phyloP scores from a whole-genome alignment of 805 yeast genomes.

The Sugiyamaella marilandica region DNA sequence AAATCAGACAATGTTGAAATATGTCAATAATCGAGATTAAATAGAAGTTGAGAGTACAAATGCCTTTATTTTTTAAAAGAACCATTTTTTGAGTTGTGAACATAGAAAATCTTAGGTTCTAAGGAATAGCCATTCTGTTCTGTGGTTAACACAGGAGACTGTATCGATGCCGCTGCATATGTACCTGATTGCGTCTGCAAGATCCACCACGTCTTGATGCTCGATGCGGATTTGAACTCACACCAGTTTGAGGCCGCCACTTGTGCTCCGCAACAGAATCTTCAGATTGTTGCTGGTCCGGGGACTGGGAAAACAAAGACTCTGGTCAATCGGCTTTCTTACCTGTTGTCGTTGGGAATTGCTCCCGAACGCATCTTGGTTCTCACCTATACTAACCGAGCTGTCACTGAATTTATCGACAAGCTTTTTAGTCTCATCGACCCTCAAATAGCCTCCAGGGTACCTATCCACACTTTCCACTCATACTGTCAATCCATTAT shows the following conservation, averaged over 20 bases:
- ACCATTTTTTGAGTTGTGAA: no score
- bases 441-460: slow-evolving; percentile 34
- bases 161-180: not conserved
- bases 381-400: slow-evolving; percentile 90
- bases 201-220: not conserved
- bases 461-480: slow-evolving; percentile 86
- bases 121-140: not conserved
- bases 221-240: slow-evolving; percentile 9
- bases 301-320: slow-evolving; percentile 82
- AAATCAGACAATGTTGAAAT: no score
- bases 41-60: no score
- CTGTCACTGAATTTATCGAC: slow-evolving; percentile 76
- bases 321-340: slow-evolving; percentile 70
- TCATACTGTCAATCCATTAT: slow-evolving; percentile 66
- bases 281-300: slow-evolving; percentile 60
- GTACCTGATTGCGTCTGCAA: not conserved
- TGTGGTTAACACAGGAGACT: not conserved
- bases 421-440: slow-evolving; percentile 40
- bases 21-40: no score
- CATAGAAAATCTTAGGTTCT: no score
- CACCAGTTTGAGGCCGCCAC: slow-evolving; percentile 18
- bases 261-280: slow-evolving; percentile 7
- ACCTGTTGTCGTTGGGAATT: slow-evolving; percentile 45
- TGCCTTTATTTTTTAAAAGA: no score
- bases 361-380: slow-evolving; percentile 66